Evolutionary conservation across 495 filamentous ascomycete species (phyloP).

Genomic region (Penicillium coffeae): DNA sequence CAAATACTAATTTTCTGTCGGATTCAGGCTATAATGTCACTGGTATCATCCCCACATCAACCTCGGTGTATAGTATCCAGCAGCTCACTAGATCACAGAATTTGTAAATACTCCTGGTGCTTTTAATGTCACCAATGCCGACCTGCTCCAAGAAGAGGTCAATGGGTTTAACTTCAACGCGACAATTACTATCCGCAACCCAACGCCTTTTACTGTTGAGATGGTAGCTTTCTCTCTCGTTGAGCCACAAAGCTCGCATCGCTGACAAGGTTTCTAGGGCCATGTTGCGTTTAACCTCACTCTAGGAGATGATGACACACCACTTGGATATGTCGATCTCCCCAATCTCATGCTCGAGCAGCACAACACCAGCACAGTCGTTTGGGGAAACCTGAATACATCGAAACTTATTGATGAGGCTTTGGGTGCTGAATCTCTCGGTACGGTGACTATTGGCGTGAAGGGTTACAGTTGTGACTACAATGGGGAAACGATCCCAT

Average conservation of each 20-base stretch:
- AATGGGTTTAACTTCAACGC: slow-evolving; percentile 33
- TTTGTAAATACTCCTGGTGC: slow-evolving; percentile 19
- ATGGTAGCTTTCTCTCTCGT: slow-evolving; percentile 13
- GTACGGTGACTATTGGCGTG: slow-evolving; percentile 22
- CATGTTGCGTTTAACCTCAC: slow-evolving; percentile 28
- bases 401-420: slow-evolving; percentile 20
- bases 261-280: slow-evolving; percentile 23
- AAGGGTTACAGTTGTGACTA: slow-evolving; percentile 24
- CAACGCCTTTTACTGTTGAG: slow-evolving; percentile 22
- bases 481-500: slow-evolving; percentile 28
- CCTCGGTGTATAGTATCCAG: too few species aligned
- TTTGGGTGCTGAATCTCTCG: slow-evolving; percentile 12
- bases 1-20: not conserved
- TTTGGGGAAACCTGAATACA: slow-evolving; percentile 20
- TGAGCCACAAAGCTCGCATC: not conserved
- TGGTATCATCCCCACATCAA: slow-evolving; percentile 8
- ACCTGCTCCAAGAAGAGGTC: slow-evolving; percentile 14
- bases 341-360: slow-evolving; percentile 23
- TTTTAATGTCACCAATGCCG: slow-evolving; percentile 25
- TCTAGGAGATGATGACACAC: slow-evolving; percentile 9
- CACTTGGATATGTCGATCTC: slow-evolving; percentile 26
- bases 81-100: slow-evolving; percentile 8
- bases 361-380: slow-evolving; percentile 5
- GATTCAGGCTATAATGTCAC: slow-evolving; percentile 22
- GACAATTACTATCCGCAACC: slow-evolving; percentile 22